Evolutionary conservation across 106 monocot species (phyloP), one percentile per base, ranked within the genome.

Genomic region (Iris macrosiphon): DNA sequence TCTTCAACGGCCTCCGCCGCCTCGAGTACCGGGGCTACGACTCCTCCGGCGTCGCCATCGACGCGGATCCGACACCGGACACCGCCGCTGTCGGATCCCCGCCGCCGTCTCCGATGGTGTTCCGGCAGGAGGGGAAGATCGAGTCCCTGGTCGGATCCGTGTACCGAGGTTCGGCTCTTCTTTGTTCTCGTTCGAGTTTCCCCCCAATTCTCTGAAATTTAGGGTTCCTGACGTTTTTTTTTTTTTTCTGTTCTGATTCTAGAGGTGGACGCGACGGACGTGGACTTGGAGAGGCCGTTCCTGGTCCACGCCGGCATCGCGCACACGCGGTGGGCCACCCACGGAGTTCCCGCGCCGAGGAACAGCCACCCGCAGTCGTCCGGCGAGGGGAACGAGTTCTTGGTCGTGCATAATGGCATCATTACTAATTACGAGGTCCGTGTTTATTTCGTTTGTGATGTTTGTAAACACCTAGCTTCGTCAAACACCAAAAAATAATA

Each of bases 301-400:
- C 40, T 30, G 40, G 56, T 83, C 50, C 96, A 96, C 75, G 96
- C 96, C 62, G 89, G 96, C 50, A 90, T 96, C 54, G 96, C 96
- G 24, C 96, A 96, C 41, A 96, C 96, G 20, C 68, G 96, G 59
- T 96, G 96, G 96, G 96, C 96, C 42, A 96, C 96, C 45, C 96
- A 96, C 69, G 96, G 96, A 45, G 83, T 90, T 45, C 96, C 96
- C 69, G 64, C 96, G 66, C 80, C 96, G 25, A 85, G 83, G 60
- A 96, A 96, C 63, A 96, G 96, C 61, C 96, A 96, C 48, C 96
- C 96, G 5, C 96, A 96, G 55, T 77, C 96, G 44, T 96, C 96
- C 0, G 96, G 86, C 16, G 26, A 45, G 61, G 32, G 54, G 38
- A 66, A 96, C 59, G 96, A 96, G 49, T 96, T 96, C 62, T 67